Conservation (phyloP, 169 alveolate genomes). For the Cryptosporidium tyzzeri region DNA sequence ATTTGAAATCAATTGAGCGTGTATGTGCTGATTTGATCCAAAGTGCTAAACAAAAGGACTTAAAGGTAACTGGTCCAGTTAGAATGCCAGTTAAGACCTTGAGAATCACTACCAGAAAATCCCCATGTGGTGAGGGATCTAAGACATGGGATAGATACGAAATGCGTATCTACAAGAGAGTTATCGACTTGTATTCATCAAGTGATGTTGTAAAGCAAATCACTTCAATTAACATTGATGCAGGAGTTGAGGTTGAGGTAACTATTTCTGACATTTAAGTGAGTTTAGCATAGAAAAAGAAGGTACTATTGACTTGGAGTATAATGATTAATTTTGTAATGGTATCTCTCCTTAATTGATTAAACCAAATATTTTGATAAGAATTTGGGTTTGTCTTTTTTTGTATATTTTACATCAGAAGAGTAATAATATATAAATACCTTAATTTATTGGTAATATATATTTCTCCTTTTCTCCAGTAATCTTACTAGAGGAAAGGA, state of each 20-base stretch:
- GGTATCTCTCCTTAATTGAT: neutral
- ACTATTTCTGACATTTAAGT: conserved; percentile 89
- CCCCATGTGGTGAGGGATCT: conserved; percentile 99
- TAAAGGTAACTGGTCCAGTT: conserved; percentile 95
- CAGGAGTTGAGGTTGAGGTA: conserved; percentile 97
- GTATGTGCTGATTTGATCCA: conserved; percentile 93
- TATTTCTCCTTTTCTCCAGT: too few relatives aligned
- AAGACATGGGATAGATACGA: conserved; percentile 98
- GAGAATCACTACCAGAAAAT: conserved; percentile 94
- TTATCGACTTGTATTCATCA: conserved; percentile 96
- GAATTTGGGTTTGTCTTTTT: neutral
- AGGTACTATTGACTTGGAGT: conserved; percentile 23
- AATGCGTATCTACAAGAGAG: conserved; percentile 97
- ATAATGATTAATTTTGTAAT: neutral
- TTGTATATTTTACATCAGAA: neutral
- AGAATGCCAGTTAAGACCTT: conserved; percentile 96
- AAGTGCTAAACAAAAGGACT: conserved; percentile 93
- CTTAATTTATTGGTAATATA: neutral
- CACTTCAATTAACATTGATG: conserved; percentile 96
- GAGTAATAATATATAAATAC: neutral
- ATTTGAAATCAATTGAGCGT: conserved; percentile 90
- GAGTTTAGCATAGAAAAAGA: conserved; percentile 5
- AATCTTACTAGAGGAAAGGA: neutral
- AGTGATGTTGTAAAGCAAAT: conserved; percentile 96
- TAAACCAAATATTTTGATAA: neutral